Evolutionary conservation across 108 stramenopile species (phyloP).

Genomic region (Bacterosira constricta): DNA sequence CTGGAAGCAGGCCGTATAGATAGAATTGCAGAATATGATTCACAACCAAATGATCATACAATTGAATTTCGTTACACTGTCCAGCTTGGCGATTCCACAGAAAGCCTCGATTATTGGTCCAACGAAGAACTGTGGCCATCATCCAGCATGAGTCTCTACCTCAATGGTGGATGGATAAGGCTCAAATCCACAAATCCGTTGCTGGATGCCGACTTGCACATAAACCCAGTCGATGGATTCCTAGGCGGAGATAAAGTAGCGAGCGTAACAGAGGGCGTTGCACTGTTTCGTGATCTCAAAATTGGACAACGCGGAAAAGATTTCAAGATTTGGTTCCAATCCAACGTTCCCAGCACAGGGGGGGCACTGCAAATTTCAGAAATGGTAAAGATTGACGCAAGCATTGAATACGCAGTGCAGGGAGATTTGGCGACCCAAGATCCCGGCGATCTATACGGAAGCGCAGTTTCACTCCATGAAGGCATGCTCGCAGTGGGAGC

Average conservation of each 20-base stretch:
- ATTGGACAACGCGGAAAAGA: conserved; percentile 61
- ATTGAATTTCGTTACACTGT: conserved; percentile 62
- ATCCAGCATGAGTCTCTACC: conserved; percentile 26
- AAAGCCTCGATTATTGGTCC: conserved; percentile 58
- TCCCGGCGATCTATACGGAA: conserved; percentile 44
- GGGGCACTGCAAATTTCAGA: conserved; percentile 13
- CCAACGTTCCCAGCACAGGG: conserved; percentile 6
- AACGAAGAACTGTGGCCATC: conserved; percentile 39
- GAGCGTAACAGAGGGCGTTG: conserved; percentile 50
- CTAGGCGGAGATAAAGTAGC: conserved; percentile 44
- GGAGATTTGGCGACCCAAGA: conserved; percentile 50
- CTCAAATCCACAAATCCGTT: conserved; percentile 39
- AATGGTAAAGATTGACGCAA: conserved; percentile 25
- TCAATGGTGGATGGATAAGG: conserved; percentile 47
- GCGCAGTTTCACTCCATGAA: conserved; percentile 27
- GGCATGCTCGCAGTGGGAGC: conserved; percentile 50
- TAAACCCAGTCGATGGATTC: conserved; percentile 61
- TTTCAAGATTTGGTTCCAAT: conserved; percentile 59
- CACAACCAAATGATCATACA: conserved; percentile 32
- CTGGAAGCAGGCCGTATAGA: conserved; percentile 55
- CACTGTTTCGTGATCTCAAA: conserved; percentile 55
- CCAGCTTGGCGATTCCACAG: conserved; percentile 52
- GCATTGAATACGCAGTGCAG: conserved; percentile 60
- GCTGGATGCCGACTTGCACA: conserved; percentile 63
- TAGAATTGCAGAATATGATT: conserved; percentile 49